Evolutionary conservation across 2,329 filamentous ascomycete genomes (phyloP).

Genomic region (Alternaria gansuensis): DNA sequence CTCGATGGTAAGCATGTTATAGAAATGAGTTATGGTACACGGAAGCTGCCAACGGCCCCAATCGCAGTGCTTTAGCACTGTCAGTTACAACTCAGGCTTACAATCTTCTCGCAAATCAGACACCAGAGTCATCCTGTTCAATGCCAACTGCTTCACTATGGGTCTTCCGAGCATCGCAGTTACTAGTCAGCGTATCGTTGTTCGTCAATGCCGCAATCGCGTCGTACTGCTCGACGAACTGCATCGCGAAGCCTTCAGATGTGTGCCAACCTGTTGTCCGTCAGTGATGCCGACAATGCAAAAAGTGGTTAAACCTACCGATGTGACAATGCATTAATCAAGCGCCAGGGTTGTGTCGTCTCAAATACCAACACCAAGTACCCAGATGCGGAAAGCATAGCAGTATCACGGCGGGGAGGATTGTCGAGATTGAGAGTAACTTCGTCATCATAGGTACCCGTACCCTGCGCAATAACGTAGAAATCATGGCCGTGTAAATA

Average conservation of each 20-base stretch:
- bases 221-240: conserved; percentile 44
- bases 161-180: conserved; percentile 29
- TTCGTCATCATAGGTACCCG: conserved; percentile 31
- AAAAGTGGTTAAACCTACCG: conserved; percentile 16
- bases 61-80: too few species aligned
- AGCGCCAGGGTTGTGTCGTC: conserved; percentile 49
- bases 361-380: conserved; percentile 49
- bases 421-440: conserved; percentile 39
- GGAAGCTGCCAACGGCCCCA: too few species aligned
- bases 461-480: conserved; percentile 42
- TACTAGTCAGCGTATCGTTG: conserved; percentile 10
- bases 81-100: too few species aligned
- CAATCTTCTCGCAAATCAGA: conserved; percentile 14
- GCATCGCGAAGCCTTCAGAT: conserved; percentile 45
- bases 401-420: conserved; percentile 47
- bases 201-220: conserved; percentile 38
- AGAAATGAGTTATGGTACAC: too few species aligned
- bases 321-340: conserved; percentile 54
- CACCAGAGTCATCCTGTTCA: conserved; percentile 42
- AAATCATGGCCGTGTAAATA: conserved; percentile 50
- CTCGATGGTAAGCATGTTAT: too few species aligned
- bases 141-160: conserved; percentile 21
- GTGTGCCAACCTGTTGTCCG: conserved; percentile 41
- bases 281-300: not conserved
- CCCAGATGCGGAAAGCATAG: conserved; percentile 43